Evolutionary conservation across 2,329 filamentous ascomycete genomes (phyloP).

Genomic region (Cladophialophora carrionii): DNA sequence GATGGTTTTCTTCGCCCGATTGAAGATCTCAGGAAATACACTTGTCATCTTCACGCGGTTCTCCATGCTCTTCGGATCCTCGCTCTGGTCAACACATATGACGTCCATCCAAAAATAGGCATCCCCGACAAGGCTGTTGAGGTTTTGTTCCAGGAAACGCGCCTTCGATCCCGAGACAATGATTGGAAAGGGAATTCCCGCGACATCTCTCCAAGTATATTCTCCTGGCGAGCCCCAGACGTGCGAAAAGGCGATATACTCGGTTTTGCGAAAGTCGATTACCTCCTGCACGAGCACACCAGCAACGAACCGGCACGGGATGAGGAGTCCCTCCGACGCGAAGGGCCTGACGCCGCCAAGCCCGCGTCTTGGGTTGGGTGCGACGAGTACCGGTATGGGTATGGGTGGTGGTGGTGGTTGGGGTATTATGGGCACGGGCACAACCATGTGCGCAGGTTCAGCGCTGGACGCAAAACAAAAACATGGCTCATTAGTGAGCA

Average conservation of each 20-base stretch:
- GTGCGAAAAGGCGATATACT: constrained; percentile 16
- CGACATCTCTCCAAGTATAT: background rate
- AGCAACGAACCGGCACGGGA: constrained; percentile 5
- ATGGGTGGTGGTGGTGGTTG: too few species aligned
- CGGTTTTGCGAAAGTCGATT: background rate
- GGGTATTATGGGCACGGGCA: too few species aligned
- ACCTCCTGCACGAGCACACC: background rate
- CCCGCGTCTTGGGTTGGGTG: too few species aligned
- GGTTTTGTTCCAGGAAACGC: background rate
- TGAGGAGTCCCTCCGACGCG: constrained; percentile 8
- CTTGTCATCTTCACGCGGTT: background rate
- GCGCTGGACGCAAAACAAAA: background rate
- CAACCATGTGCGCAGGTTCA: too few species aligned
- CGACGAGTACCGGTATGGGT: too few species aligned
- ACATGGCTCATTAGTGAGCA: constrained; percentile 11
- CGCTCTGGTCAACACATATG: constrained; percentile 12
- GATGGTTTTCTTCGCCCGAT: background rate
- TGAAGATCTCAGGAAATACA: background rate
- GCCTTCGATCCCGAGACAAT: constrained; percentile 5
- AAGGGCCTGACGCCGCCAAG: constrained; percentile 1
- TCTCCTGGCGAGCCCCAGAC: constrained; percentile 5
- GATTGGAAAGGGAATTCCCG: background rate
- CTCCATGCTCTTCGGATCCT: background rate
- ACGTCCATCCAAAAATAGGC: constrained; percentile 19
- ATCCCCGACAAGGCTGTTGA: constrained; percentile 2